Evolutionary conservation across 2,329 filamentous ascomycete species (phyloP), one percentile per base, ranked within the genome.

Genomic region (Cladosporium colombiae): DNA sequence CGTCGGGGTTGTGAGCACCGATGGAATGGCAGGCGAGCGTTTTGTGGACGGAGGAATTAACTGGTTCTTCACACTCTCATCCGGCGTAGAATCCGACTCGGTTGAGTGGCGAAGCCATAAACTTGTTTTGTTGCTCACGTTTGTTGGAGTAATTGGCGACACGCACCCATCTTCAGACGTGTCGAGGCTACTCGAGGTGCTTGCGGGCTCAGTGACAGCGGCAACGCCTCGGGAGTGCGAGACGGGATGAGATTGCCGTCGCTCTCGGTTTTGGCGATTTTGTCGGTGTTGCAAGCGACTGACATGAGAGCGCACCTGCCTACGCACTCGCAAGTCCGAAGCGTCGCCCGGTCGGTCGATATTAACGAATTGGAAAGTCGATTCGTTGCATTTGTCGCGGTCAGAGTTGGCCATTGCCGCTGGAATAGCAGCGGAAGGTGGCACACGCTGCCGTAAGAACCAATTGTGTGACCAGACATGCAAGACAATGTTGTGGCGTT

Each of bases 301-400:
- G 21, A 57, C 50, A 7, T 64, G 50, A 7, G 61, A 64, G 10
- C 61, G 61, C 25, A 64, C 61, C 56, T 57, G 61, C 23, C 16
- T 56, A 5, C 53, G 21, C 18, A 44, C 18, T 10, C 18, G 8
- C n/a, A 13, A 21, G n/a, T 46, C 40, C 5, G 40, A 1, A 46
- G n/a, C n/a, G 13, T 46, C 6, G n/a, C n/a, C n/a, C n/a, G n/a
- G 40, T 2, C n/a, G n/a, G n/a, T 46, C n/a, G 40, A 46, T n/a
- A 13, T 21, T 21, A 1, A 21, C 40, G n/a, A 46, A 46, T 11
- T 21, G 40, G 40, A 46, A 46, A n/a, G 40, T 46, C n/a, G n/a
- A 10, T n/a, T 46, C n/a, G n/a, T 46, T n/a, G 40, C n/a, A 8
- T 46, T 46, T 23, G 40, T 46, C 40, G 37, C 6, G 37, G 18